phyloP scores from a whole-genome alignment of 805 yeast genomes.

The Metschnikowia bowlesiae region DNA sequence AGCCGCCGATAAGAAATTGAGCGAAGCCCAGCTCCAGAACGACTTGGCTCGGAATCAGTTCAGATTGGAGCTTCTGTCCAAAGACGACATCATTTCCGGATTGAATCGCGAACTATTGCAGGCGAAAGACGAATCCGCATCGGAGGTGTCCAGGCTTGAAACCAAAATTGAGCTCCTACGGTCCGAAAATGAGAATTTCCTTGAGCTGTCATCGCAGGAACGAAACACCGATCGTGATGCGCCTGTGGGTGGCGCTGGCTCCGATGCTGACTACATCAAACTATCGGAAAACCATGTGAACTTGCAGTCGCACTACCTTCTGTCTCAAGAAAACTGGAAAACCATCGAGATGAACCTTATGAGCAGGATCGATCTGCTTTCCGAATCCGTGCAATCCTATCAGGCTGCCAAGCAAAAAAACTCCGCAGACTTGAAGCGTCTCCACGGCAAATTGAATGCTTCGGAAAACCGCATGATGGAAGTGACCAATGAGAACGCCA shows the following conservation, averaged over 20 bases:
- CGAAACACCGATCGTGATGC: background rate
- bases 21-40: conserved; percentile 30
- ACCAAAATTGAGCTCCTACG: conserved; percentile 66
- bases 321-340: conserved; percentile 80
- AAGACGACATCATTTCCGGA: conserved; percentile 28
- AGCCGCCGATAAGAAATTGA: conserved; percentile 19
- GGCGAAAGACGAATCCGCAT: conserved; percentile 30
- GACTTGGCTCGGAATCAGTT: conserved; percentile 22
- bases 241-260: conserved; percentile 17
- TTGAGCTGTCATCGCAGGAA: conserved; percentile 6
- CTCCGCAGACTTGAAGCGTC: conserved; percentile 33
- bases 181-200: conserved; percentile 48
- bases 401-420: conserved; percentile 25
- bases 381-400: conserved; percentile 24
- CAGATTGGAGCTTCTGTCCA: conserved; percentile 32
- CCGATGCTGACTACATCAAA: conserved; percentile 39
- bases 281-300: conserved; percentile 47
- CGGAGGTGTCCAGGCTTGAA: conserved; percentile 59
- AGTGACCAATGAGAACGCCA: conserved; percentile 13
- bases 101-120: conserved; percentile 27
- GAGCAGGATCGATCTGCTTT: conserved; percentile 38
- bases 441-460: conserved; percentile 12
- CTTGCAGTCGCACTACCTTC: conserved; percentile 66
- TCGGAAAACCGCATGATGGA: conserved; percentile 21
- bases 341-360: conserved; percentile 67